Percentiles rank a stretch among this genome's conserved stretches.
phyloP scores from a whole-genome alignment of 352 stramenopile genomes.

The Phytophthora niederhauseri region DNA sequence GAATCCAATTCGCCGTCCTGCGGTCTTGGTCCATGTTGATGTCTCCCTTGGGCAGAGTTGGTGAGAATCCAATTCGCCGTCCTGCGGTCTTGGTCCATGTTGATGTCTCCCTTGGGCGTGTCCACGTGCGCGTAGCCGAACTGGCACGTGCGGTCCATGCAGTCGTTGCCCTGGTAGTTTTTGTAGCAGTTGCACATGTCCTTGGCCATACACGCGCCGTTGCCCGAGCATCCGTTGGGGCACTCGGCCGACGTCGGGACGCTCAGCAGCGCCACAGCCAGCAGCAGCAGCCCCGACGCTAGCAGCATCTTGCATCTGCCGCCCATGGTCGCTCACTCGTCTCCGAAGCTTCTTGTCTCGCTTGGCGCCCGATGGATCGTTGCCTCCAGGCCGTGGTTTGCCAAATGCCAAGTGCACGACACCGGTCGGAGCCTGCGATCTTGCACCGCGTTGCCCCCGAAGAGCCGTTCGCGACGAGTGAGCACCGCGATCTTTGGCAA shows the following conservation, averaged over 20 bases:
- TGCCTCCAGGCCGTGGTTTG: conserved; percentile 28
- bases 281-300: conserved; percentile 25
- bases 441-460: conserved; percentile 10
- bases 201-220: conserved; percentile 80
- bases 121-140: conserved; percentile 92
- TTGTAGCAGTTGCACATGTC: conserved; percentile 89
- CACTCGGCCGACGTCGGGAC: conserved; percentile 50
- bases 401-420: conserved; percentile 20
- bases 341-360: not conserved
- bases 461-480: conserved; percentile 35
- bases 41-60: conserved; percentile 90
- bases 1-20: conserved; percentile 45
- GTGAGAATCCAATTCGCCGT: conserved; percentile 55
- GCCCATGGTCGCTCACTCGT: conserved; percentile 19
- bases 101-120: conserved; percentile 93
- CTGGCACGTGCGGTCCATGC: conserved; percentile 79
- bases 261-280: conserved; percentile 29
- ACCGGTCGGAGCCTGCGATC: conserved; percentile 16
- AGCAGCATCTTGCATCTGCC: conserved; percentile 26
- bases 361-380: conserved; percentile 1
- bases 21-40: conserved; percentile 86
- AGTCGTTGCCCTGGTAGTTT: conserved; percentile 87
- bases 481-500: conserved; percentile 27
- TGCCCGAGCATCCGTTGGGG: conserved; percentile 82
- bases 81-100: conserved; percentile 70